Evolutionary conservation across 495 filamentous ascomycete genomes (phyloP).

Genomic region (Paragyromitra xinjiangensis): DNA sequence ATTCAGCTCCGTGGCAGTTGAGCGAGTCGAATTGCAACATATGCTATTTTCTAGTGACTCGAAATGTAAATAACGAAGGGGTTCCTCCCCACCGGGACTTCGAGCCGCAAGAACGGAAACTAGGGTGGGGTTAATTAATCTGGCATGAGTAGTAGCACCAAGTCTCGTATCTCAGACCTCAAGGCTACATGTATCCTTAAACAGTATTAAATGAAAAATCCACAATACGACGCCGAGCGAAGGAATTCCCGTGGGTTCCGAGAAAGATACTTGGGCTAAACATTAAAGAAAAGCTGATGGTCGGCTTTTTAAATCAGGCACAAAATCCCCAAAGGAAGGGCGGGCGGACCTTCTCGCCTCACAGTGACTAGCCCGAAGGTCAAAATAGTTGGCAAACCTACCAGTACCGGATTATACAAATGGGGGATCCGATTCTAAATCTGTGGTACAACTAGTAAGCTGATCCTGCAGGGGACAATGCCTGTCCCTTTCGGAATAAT

Average conservation of each 20-base stretch:
- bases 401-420: slow-evolving; percentile 6
- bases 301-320: not conserved
- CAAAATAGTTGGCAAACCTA: too few species aligned
- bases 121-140: slow-evolving; percentile 22
- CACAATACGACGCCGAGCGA: not conserved
- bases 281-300: not conserved
- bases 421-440: slow-evolving; percentile 9
- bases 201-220: not conserved
- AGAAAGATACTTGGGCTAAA: not conserved
- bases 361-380: too few species aligned
- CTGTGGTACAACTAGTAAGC: not conserved
- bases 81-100: not conserved
- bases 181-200: not conserved
- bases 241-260: slow-evolving; percentile 4
- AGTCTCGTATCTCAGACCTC: not conserved
- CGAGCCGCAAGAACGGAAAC: slow-evolving; percentile 19
- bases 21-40: not conserved
- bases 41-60: not conserved
- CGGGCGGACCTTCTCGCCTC: not conserved
- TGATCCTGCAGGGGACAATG: not conserved
- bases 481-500: slow-evolving; percentile 5
- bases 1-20: slow-evolving; percentile 10
- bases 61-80: not conserved
- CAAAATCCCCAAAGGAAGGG: not conserved
- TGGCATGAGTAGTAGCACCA: not conserved